Evolutionary conservation across 495 filamentous ascomycete genomes (phyloP).

Genomic region (Aspergillus heteromorphus): DNA sequence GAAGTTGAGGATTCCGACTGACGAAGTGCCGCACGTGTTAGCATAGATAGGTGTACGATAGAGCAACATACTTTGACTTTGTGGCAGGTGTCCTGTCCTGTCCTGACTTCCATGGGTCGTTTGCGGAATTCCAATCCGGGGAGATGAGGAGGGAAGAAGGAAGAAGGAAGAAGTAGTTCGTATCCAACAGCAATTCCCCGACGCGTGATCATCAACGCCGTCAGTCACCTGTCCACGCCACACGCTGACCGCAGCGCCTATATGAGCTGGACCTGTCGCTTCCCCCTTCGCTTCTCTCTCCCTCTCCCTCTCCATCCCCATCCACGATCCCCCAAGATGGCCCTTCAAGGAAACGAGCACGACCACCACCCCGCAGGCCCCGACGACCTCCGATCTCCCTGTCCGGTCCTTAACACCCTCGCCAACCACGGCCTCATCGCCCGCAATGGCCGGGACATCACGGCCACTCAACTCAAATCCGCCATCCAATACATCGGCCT

Average conservation of each 20-base stretch:
- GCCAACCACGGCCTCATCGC: slow-evolving; percentile 15
- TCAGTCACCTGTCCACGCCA: no score
- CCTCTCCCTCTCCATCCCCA: not conserved
- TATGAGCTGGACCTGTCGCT: no score
- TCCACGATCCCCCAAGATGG: not conserved
- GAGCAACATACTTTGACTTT: not conserved
- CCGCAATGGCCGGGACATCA: slow-evolving; percentile 14
- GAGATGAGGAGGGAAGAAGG: no score
- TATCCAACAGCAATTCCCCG: no score
- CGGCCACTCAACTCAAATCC: slow-evolving; percentile 3
- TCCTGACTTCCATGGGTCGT: not conserved
- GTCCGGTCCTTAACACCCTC: slow-evolving; percentile 15
- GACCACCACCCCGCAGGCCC: slow-evolving; percentile 1
- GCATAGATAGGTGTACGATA: not conserved
- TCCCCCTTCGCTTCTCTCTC: not conserved
- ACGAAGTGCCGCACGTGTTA: not conserved
- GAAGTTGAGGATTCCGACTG: not conserved
- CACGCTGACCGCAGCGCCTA: no score
- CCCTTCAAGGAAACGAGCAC: not conserved
- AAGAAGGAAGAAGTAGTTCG: no score
- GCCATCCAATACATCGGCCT: slow-evolving; percentile 11
- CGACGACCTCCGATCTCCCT: slow-evolving; percentile 10
- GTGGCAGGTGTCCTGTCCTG: not conserved
- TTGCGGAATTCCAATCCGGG: no score
- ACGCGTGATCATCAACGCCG: no score